A percentile compares a stretch with the other conserved stretches of the same genome.
phyloP scores from a whole-genome alignment of 2,329 filamentous ascomycete genomes.

The Ceratocystis colombiana region DNA sequence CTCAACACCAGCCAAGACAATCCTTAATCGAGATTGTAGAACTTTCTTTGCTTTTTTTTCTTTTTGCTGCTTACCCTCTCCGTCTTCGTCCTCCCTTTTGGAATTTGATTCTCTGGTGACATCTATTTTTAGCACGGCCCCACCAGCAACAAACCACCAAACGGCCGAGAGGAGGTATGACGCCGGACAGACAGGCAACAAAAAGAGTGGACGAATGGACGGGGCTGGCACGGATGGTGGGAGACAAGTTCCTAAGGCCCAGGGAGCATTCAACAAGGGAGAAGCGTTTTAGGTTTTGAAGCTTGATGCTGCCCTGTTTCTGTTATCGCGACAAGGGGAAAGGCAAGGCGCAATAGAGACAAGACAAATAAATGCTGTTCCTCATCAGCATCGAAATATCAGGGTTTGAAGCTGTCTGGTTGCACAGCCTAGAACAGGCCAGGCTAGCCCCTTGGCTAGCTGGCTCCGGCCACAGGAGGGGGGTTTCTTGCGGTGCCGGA shows the following conservation, averaged over 20 bases:
- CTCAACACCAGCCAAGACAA: background rate
- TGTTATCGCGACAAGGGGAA: background rate
- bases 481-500: background rate
- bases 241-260: background rate
- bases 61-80: no score
- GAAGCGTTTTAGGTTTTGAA: background rate
- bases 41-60: background rate
- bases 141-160: background rate
- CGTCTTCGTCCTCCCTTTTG: background rate
- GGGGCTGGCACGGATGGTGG: constrained; percentile 1
- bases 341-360: background rate
- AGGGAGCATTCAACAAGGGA: background rate
- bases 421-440: constrained; percentile 7
- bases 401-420: background rate
- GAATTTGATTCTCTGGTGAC: background rate
- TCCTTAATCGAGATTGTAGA: background rate
- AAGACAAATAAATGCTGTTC: background rate
- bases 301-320: background rate
- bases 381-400: background rate
- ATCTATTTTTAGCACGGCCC: constrained; percentile 1
- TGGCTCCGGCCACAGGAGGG: background rate
- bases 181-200: background rate
- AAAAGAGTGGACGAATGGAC: background rate
- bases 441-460: background rate
- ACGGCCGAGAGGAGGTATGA: background rate